Percentiles rank a stretch among this genome's conserved stretches.
Conservation (phyloP, 345 rosid species). For the Pistacia integerrima region DNA sequence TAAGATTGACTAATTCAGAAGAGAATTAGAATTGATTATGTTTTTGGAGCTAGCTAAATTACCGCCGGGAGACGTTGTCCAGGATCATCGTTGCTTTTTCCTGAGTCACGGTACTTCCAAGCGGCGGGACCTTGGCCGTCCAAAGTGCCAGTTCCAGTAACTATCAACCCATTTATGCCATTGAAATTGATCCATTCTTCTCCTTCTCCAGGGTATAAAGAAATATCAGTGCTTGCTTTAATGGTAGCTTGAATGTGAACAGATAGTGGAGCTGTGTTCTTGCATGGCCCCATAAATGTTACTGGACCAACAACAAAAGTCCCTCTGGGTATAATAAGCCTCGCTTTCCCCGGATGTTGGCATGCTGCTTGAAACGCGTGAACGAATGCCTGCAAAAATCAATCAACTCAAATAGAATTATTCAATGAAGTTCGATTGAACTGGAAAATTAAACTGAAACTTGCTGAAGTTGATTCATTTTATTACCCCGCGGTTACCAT, state of each 20-base stretch:
- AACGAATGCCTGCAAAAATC: constrained; percentile 30
- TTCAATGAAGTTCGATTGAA: not conserved
- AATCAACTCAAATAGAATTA: not conserved
- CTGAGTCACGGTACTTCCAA: constrained; percentile 45
- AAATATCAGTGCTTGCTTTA: constrained; percentile 34
- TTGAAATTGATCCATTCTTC: constrained; percentile 58
- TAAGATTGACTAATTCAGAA: not conserved
- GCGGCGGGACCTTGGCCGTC: constrained; percentile 65
- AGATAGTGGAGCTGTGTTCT: constrained; percentile 23
- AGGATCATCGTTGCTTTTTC: not conserved
- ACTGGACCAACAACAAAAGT: constrained; percentile 33
- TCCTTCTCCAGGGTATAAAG: constrained; percentile 22
- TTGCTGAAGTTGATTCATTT: too few species aligned
- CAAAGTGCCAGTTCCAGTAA: constrained; percentile 59
- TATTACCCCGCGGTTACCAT: constrained; percentile 31
- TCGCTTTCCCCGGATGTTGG: constrained; percentile 30
- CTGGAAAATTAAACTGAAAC: too few species aligned
- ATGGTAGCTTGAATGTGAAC: constrained; percentile 44
- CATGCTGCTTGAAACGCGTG: constrained; percentile 51
- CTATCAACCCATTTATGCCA: constrained; percentile 37
- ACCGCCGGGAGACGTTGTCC: constrained; percentile 35
- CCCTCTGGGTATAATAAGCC: constrained; percentile 45
- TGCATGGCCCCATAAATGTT: constrained; percentile 52
- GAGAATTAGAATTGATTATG: not conserved
- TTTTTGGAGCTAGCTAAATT: constrained; percentile 8